A percentile compares a stretch with the other conserved stretches of the same genome.
Conservation (phyloP, 345 rosid genomes). For the Combretum micranthum region DNA sequence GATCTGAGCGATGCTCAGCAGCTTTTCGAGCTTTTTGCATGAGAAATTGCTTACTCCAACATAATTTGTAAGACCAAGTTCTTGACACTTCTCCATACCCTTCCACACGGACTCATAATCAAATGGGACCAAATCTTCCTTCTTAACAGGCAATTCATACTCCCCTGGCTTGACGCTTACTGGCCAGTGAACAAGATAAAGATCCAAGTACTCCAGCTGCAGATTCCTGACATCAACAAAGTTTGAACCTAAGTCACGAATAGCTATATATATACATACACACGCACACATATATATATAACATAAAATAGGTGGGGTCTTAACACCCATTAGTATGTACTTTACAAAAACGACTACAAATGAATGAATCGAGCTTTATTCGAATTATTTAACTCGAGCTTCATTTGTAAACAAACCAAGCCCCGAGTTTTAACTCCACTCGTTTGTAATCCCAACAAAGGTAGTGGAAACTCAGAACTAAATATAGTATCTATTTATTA, state of each 20-base stretch:
- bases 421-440: too few relatives aligned
- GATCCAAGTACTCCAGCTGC: conserved; percentile 22
- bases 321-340: not conserved
- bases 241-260: not conserved
- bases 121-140: conserved; percentile 10
- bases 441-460: too few relatives aligned
- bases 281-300: too few relatives aligned
- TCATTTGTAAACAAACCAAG: too few relatives aligned
- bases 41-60: conserved; percentile 38
- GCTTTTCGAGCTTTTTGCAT: conserved; percentile 21
- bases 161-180: conserved; percentile 9
- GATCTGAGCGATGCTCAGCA: conserved; percentile 21
- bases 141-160: not conserved
- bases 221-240: conserved; percentile 18
- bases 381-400: too few relatives aligned
- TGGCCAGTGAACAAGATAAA: conserved; percentile 27
- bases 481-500: not conserved
- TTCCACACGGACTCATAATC: conserved; percentile 25
- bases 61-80: conserved; percentile 22
- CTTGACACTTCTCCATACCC: conserved; percentile 37
- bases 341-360: not conserved
- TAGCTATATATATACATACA: too few relatives aligned
- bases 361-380: too few relatives aligned
- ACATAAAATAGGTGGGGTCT: too few relatives aligned
- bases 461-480: too few relatives aligned